Percentiles rank a stretch among this genome's conserved stretches.
Evolutionary conservation across 2,329 filamentous ascomycete genomes (phyloP).

Genomic region (Aspergillus glaucus): DNA sequence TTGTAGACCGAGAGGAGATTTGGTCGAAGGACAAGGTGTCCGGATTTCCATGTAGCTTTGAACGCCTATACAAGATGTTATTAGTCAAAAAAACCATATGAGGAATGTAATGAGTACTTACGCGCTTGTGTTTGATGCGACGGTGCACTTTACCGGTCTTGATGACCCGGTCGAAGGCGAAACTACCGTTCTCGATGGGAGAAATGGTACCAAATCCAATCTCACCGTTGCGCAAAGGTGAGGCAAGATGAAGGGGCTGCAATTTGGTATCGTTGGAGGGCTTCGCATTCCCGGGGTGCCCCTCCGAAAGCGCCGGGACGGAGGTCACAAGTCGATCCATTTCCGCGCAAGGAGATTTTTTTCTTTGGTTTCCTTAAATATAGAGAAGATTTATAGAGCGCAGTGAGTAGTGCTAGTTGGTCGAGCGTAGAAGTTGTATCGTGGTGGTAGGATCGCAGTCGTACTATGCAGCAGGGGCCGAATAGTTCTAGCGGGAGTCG

Average conservation of each 20-base stretch:
- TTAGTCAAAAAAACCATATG: slow-evolving; percentile 6
- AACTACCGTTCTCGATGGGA: slow-evolving; percentile 88
- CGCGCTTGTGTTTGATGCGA: slow-evolving; percentile 90
- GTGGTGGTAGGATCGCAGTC: neutral
- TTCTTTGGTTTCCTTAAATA: neutral
- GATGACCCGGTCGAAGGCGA: slow-evolving; percentile 89
- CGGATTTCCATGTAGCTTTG: slow-evolving; percentile 76
- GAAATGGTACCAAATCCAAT: slow-evolving; percentile 62
- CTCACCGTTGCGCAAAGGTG: slow-evolving; percentile 37
- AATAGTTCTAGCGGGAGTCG: too few species aligned
- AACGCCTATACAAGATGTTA: slow-evolving; percentile 27
- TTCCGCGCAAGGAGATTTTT: slow-evolving; percentile 1
- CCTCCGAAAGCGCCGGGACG: slow-evolving; percentile 17
- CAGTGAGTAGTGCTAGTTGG: neutral
- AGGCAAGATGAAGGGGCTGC: slow-evolving; percentile 15
- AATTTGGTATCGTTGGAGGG: slow-evolving; percentile 20
- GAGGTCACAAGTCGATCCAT: slow-evolving; percentile 20
- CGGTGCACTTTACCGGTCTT: slow-evolving; percentile 83
- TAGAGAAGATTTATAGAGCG: neutral
- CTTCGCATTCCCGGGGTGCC: slow-evolving; percentile 17
- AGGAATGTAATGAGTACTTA: slow-evolving; percentile 29
- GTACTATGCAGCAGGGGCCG: too few species aligned
- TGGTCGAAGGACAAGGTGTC: slow-evolving; percentile 83
- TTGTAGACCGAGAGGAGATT: slow-evolving; percentile 91
- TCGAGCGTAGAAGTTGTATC: neutral